Evolutionary conservation across 2,329 filamentous ascomycete genomes (phyloP).

Genomic region (Fusarium annulatum): DNA sequence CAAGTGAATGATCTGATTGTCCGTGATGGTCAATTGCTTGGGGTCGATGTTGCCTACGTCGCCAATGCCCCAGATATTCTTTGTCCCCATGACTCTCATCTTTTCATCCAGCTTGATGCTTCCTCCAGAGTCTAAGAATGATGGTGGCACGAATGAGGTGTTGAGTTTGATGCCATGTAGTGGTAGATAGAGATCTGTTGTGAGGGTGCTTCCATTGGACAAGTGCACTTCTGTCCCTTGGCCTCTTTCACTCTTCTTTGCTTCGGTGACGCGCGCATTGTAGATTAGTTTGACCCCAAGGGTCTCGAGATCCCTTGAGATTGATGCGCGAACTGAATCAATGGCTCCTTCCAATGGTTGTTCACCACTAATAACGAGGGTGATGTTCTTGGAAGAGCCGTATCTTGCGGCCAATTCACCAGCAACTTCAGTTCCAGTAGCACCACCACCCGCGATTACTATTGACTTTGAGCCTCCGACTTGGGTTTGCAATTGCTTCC

Average conservation of each 20-base stretch:
- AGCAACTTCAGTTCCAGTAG: constrained; percentile 53
- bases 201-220: constrained; percentile 46
- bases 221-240: constrained; percentile 43
- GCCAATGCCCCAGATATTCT: constrained; percentile 57
- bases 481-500: constrained; percentile 47
- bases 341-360: constrained; percentile 32
- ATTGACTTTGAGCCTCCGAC: constrained; percentile 47
- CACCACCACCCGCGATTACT: constrained; percentile 52
- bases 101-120: constrained; percentile 50
- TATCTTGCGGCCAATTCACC: constrained; percentile 52
- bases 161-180: constrained; percentile 58
- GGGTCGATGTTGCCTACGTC: constrained; percentile 55
- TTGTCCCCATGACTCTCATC: constrained; percentile 47
- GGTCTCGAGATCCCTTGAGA: constrained; percentile 40
- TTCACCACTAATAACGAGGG: constrained; percentile 39
- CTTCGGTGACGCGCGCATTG: constrained; percentile 48
- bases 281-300: constrained; percentile 47
- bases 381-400: constrained; percentile 44
- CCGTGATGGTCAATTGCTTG: constrained; percentile 51
- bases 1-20: constrained; percentile 49
- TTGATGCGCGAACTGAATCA: constrained; percentile 47
- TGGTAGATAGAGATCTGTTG: constrained; percentile 56
- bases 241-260: constrained; percentile 2
- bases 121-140: constrained; percentile 48
- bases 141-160: constrained; percentile 52